Conservation (phyloP, 495 filamentous ascomycete species). For the Daldinia caldariorum region DNA sequence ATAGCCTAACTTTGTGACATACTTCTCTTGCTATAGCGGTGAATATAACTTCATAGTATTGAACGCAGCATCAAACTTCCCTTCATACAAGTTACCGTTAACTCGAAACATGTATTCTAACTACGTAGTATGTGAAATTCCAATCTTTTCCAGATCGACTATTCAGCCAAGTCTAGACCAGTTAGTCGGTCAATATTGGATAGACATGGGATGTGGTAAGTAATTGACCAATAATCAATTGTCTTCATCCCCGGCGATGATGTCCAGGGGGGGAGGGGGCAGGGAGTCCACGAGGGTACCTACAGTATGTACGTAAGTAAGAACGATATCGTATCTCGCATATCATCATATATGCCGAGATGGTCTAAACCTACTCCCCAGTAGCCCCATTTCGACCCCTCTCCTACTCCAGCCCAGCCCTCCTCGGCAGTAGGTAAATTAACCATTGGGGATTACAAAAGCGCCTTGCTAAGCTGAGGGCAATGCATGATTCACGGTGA, state of each 20-base stretch:
- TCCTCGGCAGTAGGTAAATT: not conserved
- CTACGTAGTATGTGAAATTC: not conserved
- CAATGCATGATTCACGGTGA: not conserved
- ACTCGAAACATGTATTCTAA: not conserved
- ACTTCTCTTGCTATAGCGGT: no score
- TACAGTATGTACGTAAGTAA: not conserved
- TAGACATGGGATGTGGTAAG: not conserved
- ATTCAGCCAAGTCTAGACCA: not conserved
- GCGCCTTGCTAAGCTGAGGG: conserved; percentile 1
- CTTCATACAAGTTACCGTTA: not conserved
- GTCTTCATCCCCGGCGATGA: not conserved
- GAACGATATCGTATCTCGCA: not conserved
- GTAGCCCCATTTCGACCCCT: not conserved
- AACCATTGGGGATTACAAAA: not conserved
- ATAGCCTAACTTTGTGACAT: no score
- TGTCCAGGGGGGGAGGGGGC: not conserved
- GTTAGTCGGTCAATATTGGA: not conserved
- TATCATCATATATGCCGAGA: not conserved
- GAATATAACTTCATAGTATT: not conserved
- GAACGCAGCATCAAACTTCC: not conserved
- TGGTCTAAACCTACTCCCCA: conserved; percentile 2
- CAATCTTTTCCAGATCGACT: not conserved
- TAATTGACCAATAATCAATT: conserved; percentile 1
- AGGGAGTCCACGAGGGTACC: not conserved
- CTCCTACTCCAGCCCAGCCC: conserved; percentile 6